Evolutionary conservation across 2,329 filamentous ascomycete species (phyloP).

Genomic region (Herpotrichia juniperi): DNA sequence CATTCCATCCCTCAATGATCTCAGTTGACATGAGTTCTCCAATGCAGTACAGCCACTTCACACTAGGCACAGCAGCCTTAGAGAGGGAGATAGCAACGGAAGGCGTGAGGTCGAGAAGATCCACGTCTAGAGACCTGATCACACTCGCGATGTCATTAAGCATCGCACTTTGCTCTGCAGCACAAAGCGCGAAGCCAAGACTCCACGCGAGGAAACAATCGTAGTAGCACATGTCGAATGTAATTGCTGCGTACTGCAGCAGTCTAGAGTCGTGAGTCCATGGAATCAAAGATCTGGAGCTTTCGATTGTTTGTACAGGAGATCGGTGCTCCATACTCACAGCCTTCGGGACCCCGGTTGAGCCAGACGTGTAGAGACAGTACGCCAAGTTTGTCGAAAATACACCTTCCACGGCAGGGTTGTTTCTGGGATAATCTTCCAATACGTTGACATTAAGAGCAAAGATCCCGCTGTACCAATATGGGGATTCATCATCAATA

Average conservation of each 20-base stretch:
- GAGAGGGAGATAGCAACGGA: constrained; percentile 47
- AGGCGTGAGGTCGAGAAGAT: constrained; percentile 51
- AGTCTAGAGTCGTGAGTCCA: constrained; percentile 47
- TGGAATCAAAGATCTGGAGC: constrained; percentile 45
- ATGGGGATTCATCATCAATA: constrained; percentile 3
- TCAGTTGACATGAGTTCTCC: constrained; percentile 51
- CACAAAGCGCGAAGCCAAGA: constrained; percentile 51
- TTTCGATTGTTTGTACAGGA: constrained; percentile 49
- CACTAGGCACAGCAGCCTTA: constrained; percentile 38
- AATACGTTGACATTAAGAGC: constrained; percentile 26
- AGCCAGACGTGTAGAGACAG: constrained; percentile 52
- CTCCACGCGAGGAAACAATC: constrained; percentile 55
- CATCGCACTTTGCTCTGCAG: constrained; percentile 45
- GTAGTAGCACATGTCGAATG: constrained; percentile 56
- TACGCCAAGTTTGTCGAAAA: constrained; percentile 44
- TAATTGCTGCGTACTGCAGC: constrained; percentile 51
- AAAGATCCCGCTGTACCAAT: constrained; percentile 13
- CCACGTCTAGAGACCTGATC: constrained; percentile 43
- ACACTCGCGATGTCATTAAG: constrained; percentile 44
- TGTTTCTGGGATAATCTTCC: constrained; percentile 15
- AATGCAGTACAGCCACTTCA: constrained; percentile 53
- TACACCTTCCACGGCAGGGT: constrained; percentile 34
- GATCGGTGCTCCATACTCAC: constrained; percentile 50
- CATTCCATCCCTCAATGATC: constrained; percentile 46
- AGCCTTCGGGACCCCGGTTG: constrained; percentile 52